Evolutionary conservation across 192 early-diverging fungal genomes (phyloP).

Genomic region (Funneliformis mosseae): DNA sequence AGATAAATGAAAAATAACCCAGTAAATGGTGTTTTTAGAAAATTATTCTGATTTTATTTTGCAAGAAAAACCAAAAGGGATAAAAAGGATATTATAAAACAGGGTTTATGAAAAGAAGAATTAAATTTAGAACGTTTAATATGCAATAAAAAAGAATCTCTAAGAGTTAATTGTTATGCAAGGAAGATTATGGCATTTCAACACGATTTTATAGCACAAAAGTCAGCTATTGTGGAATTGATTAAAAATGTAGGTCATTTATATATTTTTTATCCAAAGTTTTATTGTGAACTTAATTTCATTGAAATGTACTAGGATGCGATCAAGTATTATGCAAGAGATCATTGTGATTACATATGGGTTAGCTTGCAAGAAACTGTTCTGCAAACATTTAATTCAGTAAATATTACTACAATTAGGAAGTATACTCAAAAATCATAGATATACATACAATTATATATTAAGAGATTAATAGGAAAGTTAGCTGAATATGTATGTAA

Average conservation of each 20-base stretch:
- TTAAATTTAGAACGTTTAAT: not conserved
- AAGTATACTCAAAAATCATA: conserved; percentile 27
- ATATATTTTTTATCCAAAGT: not conserved
- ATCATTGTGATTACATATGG: conserved; percentile 32
- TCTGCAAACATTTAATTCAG: conserved; percentile 23
- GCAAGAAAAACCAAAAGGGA: not conserved
- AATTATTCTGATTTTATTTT: too few species aligned
- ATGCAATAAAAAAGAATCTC: conserved; percentile 14
- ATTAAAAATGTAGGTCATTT: conserved; percentile 21
- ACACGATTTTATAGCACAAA: conserved; percentile 16
- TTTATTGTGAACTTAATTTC: too few species aligned
- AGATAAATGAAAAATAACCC: not conserved
- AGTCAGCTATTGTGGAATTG: not conserved
- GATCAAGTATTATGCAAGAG: conserved; percentile 25
- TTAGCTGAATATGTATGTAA: too few species aligned
- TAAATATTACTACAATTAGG: conserved; percentile 29
- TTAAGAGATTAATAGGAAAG: too few species aligned
- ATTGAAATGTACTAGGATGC: not conserved
- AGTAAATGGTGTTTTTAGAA: not conserved
- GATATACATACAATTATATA: conserved; percentile 33
- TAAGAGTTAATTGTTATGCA: not conserved
- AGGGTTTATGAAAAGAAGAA: not conserved
- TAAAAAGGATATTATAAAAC: conserved; percentile 2
- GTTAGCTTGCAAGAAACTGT: not conserved
- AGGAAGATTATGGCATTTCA: not conserved